A percentile compares a stretch with the other conserved stretches of the same genome.
Conservation (phyloP, 257 asterid genomes). For the Dorcoceras hygrometricum region DNA sequence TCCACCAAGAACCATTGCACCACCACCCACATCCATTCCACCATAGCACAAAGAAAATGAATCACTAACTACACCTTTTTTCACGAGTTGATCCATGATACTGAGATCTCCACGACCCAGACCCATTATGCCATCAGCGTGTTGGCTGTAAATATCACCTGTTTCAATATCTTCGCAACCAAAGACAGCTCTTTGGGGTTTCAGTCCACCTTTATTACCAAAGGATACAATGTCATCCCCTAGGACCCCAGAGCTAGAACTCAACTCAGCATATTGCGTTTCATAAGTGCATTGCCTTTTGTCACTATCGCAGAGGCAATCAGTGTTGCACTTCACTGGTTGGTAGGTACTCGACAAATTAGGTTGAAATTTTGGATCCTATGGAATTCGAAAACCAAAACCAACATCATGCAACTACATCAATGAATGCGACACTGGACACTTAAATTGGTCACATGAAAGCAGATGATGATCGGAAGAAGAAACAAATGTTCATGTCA, state of each 20-base stretch:
- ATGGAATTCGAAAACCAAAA: conserved; percentile 17
- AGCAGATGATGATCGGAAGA: conserved; percentile 17
- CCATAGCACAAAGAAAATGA: conserved; percentile 96
- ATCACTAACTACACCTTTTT: conserved; percentile 77
- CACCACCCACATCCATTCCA: conserved; percentile 99
- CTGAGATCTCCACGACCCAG: conserved; percentile 98
- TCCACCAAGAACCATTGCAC: conserved; percentile 98
- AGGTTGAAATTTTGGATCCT: conserved; percentile 96
- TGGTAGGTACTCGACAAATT: conserved; percentile 69
- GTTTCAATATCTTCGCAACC: conserved; percentile 97
- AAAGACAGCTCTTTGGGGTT: conserved; percentile 87
- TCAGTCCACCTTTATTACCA: conserved; percentile 81
- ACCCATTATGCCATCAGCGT: conserved; percentile 99
- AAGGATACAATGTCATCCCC: conserved; percentile 90
- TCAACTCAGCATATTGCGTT: conserved; percentile 96
- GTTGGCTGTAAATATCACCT: conserved; percentile 96
- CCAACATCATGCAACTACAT: conserved; percentile 21
- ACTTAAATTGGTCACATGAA: background rate
- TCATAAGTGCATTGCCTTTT: conserved; percentile 75
- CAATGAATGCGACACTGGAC: conserved; percentile 5
- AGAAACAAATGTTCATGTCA: background rate
- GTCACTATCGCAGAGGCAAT: conserved; percentile 75
- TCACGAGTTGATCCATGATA: conserved; percentile 95
- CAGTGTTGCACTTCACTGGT: conserved; percentile 82
- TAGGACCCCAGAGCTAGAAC: conserved; percentile 95